Evolutionary conservation across 176 grass and related monocot species (phyloP).

Genomic region (Bonia amplexicaulis): DNA sequence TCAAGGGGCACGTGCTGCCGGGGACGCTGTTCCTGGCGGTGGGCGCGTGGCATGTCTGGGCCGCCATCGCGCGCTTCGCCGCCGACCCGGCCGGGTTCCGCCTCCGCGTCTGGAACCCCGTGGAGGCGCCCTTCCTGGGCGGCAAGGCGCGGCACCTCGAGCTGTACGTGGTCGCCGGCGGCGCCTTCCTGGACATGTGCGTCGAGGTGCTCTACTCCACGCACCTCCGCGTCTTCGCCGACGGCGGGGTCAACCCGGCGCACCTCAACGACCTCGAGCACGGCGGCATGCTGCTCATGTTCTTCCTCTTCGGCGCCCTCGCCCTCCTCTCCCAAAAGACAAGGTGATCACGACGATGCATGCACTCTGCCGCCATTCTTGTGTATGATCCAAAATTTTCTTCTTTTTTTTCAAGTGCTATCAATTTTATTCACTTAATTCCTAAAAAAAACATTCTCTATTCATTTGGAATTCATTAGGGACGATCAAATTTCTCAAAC

Average conservation of each 20-base stretch:
- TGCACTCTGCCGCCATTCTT: background rate
- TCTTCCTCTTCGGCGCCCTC: slow-evolving; percentile 73
- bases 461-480: background rate
- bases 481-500: background rate
- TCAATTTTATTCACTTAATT: background rate
- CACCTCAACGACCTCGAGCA: slow-evolving; percentile 97
- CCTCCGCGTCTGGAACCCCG: slow-evolving; percentile 64
- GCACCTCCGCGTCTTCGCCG: slow-evolving; percentile 59
- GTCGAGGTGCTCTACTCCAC: slow-evolving; percentile 90
- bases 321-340: slow-evolving; percentile 65
- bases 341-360: slow-evolving; percentile 20
- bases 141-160: slow-evolving; percentile 44
- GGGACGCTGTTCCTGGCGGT: slow-evolving; percentile 76
- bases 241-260: slow-evolving; percentile 49
- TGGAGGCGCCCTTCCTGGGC: slow-evolving; percentile 1
- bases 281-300: slow-evolving; percentile 93
- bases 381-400: background rate
- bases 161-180: slow-evolving; percentile 68
- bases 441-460: background rate
- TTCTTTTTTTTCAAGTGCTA: background rate
- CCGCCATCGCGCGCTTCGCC: slow-evolving; percentile 42
- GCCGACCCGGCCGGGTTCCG: slow-evolving; percentile 47
- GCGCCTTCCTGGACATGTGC: slow-evolving; percentile 86
- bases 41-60: slow-evolving; percentile 72
- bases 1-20: slow-evolving; percentile 80